phyloP scores from a whole-genome alignment of 805 yeast species.

The Candida krabiensis region DNA sequence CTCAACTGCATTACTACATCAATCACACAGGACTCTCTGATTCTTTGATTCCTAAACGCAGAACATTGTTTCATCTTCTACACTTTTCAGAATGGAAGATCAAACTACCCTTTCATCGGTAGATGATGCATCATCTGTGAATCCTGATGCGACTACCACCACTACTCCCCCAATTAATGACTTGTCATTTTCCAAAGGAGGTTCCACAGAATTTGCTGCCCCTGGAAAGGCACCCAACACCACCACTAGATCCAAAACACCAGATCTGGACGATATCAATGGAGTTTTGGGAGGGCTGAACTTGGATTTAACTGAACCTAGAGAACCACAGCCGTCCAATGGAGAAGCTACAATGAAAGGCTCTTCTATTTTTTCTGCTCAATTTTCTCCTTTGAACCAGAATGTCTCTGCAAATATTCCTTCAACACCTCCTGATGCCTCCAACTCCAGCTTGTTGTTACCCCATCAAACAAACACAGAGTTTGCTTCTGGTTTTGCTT shows the following conservation, averaged over 20 bases:
- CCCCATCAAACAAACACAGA: slow-evolving; percentile 11
- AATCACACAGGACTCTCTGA: too few species aligned
- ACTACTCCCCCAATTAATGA: slow-evolving; percentile 35
- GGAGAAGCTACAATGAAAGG: slow-evolving; percentile 7
- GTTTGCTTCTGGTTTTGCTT: slow-evolving; percentile 11
- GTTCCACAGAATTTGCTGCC: slow-evolving; percentile 1
- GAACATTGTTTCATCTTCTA: background rate
- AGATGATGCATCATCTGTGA: slow-evolving; percentile 27
- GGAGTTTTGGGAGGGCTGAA: slow-evolving; percentile 48
- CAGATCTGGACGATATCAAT: slow-evolving; percentile 41
- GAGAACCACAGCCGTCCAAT: slow-evolving; percentile 7
- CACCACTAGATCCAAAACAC: slow-evolving; percentile 10
- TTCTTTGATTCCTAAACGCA: too few species aligned
- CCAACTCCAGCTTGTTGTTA: slow-evolving; percentile 17
- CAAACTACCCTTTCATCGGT: slow-evolving; percentile 35
- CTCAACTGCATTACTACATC: too few species aligned
- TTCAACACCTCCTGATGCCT: slow-evolving; percentile 29
- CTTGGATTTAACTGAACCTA: slow-evolving; percentile 34
- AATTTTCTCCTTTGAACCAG: slow-evolving; percentile 24
- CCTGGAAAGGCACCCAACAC: slow-evolving; percentile 3
- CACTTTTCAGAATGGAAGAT: slow-evolving; percentile 28
- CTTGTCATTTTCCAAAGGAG: slow-evolving; percentile 15
- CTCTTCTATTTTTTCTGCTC: slow-evolving; percentile 25
- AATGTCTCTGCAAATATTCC: slow-evolving; percentile 20
- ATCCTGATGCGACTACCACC: slow-evolving; percentile 27